Base-by-base conservation (phyloP, 768 basidiomycete genomes). In the Coprinopsis marcescibilis region DNA sequence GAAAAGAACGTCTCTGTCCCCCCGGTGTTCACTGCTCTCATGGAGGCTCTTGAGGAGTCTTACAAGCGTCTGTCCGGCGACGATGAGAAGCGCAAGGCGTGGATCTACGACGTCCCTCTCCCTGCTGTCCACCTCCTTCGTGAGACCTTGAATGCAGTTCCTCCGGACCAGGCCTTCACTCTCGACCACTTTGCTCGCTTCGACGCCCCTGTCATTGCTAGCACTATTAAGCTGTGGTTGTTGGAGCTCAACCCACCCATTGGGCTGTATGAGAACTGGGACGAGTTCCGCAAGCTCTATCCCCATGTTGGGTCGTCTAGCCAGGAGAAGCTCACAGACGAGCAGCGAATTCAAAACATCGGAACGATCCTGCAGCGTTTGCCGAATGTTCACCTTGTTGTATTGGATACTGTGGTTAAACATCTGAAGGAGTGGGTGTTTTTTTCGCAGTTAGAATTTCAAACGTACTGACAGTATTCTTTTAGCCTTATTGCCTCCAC, bases 41-140 rank as follows among this genome's bases (percentile, higher is more conserved):
- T 97, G 34, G 62, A 61, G 23, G 84, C 75, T 1, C 62, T 96
- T 42, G 71, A 70, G 2, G 77, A 76, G 41, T 76, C 80, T 11
- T 94, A 93, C 53, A 58, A 57, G 12, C 76, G 65, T 45, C 66
- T 87, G 0, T 67, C 81, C 0, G 71, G 68, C 44, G 86, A 95
- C 53, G 3, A 59, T 83, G 93, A 94, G 61, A 85, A 80, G 60
- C 81, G 94, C 49, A 91, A 85, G 68, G 70, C 84, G 3, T 97
- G 94, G 94, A 89, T 97, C 45, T 98, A 96, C 64, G 91, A 97
- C 56, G 87, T 89, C 3, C 92, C 93, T 1, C 74, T 98, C 4
- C 71, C 80, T 1, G 79, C 81, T 20, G 77, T 87, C 13, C 94
- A 98, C 56, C 85, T 85, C 49, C 80, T 97, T 24, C 83, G 94